phyloP scores from a whole-genome alignment of 768 basidiomycete species.

The Lactifluus hygrophoroides region DNA sequence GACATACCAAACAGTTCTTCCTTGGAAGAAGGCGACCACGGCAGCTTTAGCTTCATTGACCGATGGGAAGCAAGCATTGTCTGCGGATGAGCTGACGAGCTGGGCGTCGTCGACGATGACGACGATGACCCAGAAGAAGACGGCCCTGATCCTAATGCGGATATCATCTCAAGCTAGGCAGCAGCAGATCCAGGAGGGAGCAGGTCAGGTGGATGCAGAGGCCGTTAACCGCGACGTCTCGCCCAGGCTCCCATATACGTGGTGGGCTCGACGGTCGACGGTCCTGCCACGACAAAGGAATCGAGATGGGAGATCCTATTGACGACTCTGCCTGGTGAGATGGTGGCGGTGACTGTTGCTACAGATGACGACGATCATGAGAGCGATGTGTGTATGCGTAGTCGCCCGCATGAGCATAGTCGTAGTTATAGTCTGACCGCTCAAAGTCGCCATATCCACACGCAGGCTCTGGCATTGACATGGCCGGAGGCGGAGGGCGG shows the following conservation, averaged over 20 bases:
- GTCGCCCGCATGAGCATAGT: not conserved
- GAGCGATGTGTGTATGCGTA: not conserved
- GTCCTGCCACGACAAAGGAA: not conserved
- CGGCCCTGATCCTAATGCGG: not conserved
- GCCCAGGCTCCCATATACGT: slow-evolving; percentile 10
- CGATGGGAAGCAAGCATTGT: not conserved
- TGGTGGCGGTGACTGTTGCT: not conserved
- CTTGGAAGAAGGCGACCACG: not conserved
- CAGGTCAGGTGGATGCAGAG: not conserved
- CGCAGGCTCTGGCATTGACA: not conserved
- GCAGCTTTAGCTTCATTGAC: not conserved
- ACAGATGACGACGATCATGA: not conserved
- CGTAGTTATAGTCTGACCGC: not conserved
- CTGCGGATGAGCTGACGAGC: not conserved
- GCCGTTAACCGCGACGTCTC: not conserved
- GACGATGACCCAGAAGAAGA: no score
- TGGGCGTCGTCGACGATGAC: not conserved
- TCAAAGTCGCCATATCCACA: slow-evolving; percentile 1
- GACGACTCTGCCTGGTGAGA: not conserved
- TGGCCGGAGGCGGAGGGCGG: no score
- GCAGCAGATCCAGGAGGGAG: not conserved
- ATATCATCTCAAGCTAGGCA: no score
- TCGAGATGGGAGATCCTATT: not conserved
- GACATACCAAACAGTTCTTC: slow-evolving; percentile 8
- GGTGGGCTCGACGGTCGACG: not conserved